Conservation (phyloP, 192 early-diverging fungal genomes). For the Chytriomyces sp. region DNA sequence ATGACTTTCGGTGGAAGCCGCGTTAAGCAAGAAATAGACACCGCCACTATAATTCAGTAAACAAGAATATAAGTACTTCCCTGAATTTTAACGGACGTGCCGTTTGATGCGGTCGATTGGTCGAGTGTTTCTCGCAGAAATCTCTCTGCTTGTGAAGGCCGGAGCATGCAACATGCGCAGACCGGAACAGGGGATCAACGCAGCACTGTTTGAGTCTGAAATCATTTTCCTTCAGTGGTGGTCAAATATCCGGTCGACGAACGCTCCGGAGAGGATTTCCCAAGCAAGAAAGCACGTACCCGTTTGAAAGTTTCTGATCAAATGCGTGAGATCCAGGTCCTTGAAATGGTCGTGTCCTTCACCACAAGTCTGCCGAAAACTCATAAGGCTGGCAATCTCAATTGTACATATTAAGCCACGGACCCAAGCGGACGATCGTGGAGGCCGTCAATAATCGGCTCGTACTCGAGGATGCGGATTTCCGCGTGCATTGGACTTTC, state of each 20-base stretch:
- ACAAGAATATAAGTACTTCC: slow-evolving; percentile 11
- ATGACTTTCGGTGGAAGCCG: background rate
- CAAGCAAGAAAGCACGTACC: too few relatives aligned
- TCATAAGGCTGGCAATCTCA: too few relatives aligned
- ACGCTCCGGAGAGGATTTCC: background rate
- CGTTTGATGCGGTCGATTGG: slow-evolving; percentile 68
- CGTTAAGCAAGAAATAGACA: background rate
- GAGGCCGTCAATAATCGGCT: slow-evolving; percentile 33
- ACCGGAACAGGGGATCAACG: slow-evolving; percentile 48
- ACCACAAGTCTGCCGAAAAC: too few relatives aligned
- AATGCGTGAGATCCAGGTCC: slow-evolving; percentile 29
- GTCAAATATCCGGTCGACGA: background rate
- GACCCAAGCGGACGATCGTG: slow-evolving; percentile 22
- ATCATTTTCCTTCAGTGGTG: background rate
- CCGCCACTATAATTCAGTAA: background rate
- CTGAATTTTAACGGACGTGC: slow-evolving; percentile 53
- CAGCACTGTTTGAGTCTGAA: slow-evolving; percentile 40
- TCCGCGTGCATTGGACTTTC: slow-evolving; percentile 25
- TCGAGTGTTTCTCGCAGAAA: slow-evolving; percentile 42
- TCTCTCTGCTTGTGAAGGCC: slow-evolving; percentile 22
- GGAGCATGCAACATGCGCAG: slow-evolving; percentile 39
- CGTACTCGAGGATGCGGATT: slow-evolving; percentile 16
- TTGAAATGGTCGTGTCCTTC: slow-evolving; percentile 12
- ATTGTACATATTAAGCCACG: background rate
- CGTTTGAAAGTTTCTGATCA: slow-evolving; percentile 23